These are phyloP conservation scores for Gentiana dahurica DNA, from an alignment of 257 asterid genomes.

Conservation along the genomic window DNA sequence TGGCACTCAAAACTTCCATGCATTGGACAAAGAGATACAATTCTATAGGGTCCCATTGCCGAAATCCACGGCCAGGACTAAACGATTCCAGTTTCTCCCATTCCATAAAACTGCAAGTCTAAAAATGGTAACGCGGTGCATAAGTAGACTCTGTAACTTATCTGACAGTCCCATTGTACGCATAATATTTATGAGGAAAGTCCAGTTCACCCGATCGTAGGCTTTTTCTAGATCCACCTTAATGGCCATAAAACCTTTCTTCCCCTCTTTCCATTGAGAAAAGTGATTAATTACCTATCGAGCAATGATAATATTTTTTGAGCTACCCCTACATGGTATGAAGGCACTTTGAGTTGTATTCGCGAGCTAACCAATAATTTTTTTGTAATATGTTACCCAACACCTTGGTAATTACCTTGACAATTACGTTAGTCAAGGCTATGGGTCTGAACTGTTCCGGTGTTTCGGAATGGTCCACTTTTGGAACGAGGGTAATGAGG, in stretches of 20 bases:
- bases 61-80: not conserved
- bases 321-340: not conserved
- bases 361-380: too few species aligned
- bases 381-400: too few species aligned
- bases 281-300: not conserved
- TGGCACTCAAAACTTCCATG: not conserved
- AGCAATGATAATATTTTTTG: not conserved
- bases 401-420: too few species aligned
- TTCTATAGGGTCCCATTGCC: not conserved
- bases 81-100: too few species aligned
- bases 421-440: too few species aligned
- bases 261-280: not conserved
- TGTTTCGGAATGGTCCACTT: too few species aligned
- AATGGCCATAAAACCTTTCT: not conserved
- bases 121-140: too few species aligned
- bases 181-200: not conserved
- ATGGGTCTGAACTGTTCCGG: too few species aligned
- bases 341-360: not conserved
- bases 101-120: too few species aligned
- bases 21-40: not conserved
- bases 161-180: not conserved
- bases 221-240: not conserved
- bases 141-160: not conserved
- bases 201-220: not conserved
- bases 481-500: too few species aligned